Percentiles rank a stretch among this genome's conserved stretches.
Conservation (phyloP, 2,329 filamentous ascomycete genomes). For the Stagonosporopsis vannaccii region DNA sequence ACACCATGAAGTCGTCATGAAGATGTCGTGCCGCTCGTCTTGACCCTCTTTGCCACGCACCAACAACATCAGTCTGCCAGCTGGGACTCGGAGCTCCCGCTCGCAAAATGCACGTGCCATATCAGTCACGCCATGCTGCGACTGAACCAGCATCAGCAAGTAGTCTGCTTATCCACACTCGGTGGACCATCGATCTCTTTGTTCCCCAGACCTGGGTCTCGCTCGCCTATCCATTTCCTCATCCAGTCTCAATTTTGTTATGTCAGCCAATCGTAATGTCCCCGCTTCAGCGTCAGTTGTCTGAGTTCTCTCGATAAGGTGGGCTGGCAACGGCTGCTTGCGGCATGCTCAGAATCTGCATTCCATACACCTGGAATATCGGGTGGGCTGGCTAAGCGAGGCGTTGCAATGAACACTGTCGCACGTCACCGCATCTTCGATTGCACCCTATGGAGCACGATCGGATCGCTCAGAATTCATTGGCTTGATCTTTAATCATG, state of each 20-base stretch:
- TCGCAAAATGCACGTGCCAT: constrained; percentile 15
- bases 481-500: not conserved
- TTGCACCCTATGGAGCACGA: not conserved
- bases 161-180: not conserved
- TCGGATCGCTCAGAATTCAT: not conserved
- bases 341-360: constrained; percentile 29
- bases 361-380: constrained; percentile 21
- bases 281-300: constrained; percentile 11
- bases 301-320: constrained; percentile 18
- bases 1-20: constrained; percentile 7
- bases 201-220: constrained; percentile 18
- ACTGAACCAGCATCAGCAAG: constrained; percentile 3
- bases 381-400: constrained; percentile 17
- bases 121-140: constrained; percentile 11
- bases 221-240: constrained; percentile 15
- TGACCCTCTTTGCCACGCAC: constrained; percentile 2
- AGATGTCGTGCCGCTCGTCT: not conserved
- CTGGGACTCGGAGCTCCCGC: constrained; percentile 16
- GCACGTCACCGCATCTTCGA: constrained; percentile 7
- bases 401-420: constrained; percentile 16
- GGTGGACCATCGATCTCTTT: constrained; percentile 9
- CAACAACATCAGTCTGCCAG: not conserved
- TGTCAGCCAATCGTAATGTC: constrained; percentile 9
- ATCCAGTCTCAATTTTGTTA: not conserved
- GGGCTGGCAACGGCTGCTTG: constrained; percentile 34